Evolutionary conservation across 495 filamentous ascomycete species (phyloP), one percentile per base, ranked within the genome.

Genomic region (Darksidea phi): DNA sequence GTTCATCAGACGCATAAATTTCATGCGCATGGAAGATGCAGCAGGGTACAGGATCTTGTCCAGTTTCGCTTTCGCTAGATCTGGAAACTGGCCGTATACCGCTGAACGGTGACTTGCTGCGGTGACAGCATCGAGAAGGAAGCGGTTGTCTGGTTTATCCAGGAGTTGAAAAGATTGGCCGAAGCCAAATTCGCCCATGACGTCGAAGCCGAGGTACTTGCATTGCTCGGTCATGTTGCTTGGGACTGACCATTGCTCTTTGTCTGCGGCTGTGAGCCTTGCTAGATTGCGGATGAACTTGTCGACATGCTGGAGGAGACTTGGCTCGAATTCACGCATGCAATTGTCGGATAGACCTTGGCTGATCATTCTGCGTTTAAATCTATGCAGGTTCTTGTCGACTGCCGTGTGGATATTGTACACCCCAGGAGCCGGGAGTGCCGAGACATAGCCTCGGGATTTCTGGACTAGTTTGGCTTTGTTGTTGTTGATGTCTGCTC

Each of bases 81-180:
- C 20, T 2, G 18, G 47, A 17, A 24, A 21, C 5, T 8, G 11
- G 17, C 1, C 53, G 46, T 34, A 67, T 61, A 36, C 69, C 71
- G 54, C 69, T 67, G 20, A 72, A 37, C 41, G 67, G 71, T 53
- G 37, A 57, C 18, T 56, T 11, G 70, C 65, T 17, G 77, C 77
- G 24, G 85, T 75, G 0, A 86, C 67, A 42, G 79, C 77, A 41
- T 83, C 77, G 12, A 82, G 47, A 12, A 67, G 47, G 23, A 56
- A 62, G 12, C 68, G 49, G 46, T 71, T 55, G 25, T 66, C 52
- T 7, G 38, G 48, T 11, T 56, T 20, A 12, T 60, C 63, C 25
- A 75, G 59, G 47, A 69, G 63, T 12, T 57, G 54, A 45, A 75
- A 74, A 8, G 48, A 32, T 36, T n/a, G 37, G 1, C 72, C 72